phyloP scores from a whole-genome alignment of 1,284 basidiomycete genomes.

The Chalciporus sp. region DNA sequence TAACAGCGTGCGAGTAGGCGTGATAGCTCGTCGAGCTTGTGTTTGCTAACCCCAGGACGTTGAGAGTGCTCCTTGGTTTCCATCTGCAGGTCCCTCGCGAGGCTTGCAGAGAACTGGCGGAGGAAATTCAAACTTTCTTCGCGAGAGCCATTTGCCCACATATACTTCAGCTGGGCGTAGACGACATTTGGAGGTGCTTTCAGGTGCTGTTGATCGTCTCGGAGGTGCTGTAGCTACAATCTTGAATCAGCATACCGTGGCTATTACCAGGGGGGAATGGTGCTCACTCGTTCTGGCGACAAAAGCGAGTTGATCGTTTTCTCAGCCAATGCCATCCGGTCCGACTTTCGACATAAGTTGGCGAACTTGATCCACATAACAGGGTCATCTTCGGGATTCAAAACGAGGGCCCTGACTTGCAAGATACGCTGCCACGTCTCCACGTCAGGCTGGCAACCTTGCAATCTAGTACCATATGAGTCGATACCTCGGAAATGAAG shows the following conservation, averaged over 20 bases:
- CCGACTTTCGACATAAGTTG: slow-evolving; percentile 85
- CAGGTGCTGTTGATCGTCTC: slow-evolving; percentile 56
- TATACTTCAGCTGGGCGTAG: slow-evolving; percentile 95
- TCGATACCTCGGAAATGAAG: neutral
- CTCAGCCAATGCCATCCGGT: slow-evolving; percentile 88
- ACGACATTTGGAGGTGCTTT: slow-evolving; percentile 95
- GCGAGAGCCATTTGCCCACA: slow-evolving; percentile 88
- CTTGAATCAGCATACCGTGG: slow-evolving; percentile 3
- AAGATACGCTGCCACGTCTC: slow-evolving; percentile 99
- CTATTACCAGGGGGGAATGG: slow-evolving; percentile 14
- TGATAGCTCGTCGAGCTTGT: slow-evolving; percentile 77
- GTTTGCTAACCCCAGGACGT: slow-evolving; percentile 55
- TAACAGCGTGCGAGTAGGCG: slow-evolving; percentile 94
- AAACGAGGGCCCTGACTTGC: slow-evolving; percentile 93
- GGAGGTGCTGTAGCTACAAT: slow-evolving; percentile 40
- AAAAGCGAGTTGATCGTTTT: slow-evolving; percentile 96
- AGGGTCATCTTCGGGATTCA: slow-evolving; percentile 93
- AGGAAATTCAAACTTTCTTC: slow-evolving; percentile 87
- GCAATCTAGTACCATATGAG: slow-evolving; percentile 56
- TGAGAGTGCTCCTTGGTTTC: slow-evolving; percentile 51
- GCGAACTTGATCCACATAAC: slow-evolving; percentile 98
- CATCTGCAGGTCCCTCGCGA: slow-evolving; percentile 75
- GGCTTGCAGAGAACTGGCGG: slow-evolving; percentile 80
- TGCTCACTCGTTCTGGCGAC: slow-evolving; percentile 59
- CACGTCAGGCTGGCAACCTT: slow-evolving; percentile 97